Conservation (phyloP, 768 basidiomycete genomes). For the Phylloporus sp. region DNA sequence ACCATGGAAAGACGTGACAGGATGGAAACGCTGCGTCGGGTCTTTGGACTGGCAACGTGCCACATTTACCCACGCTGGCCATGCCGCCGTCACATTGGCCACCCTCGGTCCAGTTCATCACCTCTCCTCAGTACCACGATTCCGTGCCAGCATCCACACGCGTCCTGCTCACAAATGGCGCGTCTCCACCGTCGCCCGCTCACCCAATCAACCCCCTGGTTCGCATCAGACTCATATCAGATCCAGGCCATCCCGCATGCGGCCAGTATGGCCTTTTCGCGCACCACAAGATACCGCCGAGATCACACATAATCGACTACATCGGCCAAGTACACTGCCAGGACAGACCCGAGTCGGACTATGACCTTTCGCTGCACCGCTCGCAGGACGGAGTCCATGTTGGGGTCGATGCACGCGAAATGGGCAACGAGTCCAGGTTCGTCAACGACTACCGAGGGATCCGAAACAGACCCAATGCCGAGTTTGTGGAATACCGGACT, state of each 20-base stretch:
- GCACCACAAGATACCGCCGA: constrained; percentile 58
- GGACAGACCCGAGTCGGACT: constrained; percentile 68
- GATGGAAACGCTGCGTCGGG: constrained; percentile 11
- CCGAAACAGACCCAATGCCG: constrained; percentile 59
- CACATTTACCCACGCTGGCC: constrained; percentile 28
- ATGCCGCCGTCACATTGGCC: constrained; percentile 55
- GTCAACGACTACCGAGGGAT: constrained; percentile 89
- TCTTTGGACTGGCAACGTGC: constrained; percentile 15
- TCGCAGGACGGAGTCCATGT: constrained; percentile 53
- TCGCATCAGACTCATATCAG: constrained; percentile 53
- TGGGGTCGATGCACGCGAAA: constrained; percentile 68
- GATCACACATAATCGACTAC: constrained; percentile 72
- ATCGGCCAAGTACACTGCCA: constrained; percentile 81
- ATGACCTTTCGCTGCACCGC: constrained; percentile 79
- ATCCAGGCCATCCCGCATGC: constrained; percentile 61
- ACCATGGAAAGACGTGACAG: constrained; percentile 48
- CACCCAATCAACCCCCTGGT: constrained; percentile 33
- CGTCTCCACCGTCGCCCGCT: neutral
- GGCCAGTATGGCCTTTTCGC: constrained; percentile 85
- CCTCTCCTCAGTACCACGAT: constrained; percentile 47
- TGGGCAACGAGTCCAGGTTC: constrained; percentile 87
- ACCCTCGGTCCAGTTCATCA: constrained; percentile 48
- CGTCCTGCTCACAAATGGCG: constrained; percentile 33
- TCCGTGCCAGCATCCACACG: constrained; percentile 47
- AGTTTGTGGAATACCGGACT: constrained; percentile 56